A percentile compares a stretch with the other conserved stretches of the same genome.
phyloP scores from a whole-genome alignment of 345 rosid genomes.

The Crucihimalaya himalaica region DNA sequence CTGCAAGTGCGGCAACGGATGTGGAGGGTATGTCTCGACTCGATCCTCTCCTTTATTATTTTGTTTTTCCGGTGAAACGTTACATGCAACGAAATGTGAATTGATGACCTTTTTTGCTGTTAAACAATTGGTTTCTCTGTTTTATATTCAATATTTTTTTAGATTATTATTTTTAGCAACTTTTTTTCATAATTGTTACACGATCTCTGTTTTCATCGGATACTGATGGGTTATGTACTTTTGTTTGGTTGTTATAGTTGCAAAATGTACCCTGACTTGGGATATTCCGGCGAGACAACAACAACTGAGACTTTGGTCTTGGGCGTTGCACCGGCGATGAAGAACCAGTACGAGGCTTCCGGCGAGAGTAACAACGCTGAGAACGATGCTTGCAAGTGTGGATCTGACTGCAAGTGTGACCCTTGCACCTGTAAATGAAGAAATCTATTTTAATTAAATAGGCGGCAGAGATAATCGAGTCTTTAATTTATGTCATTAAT shows the following conservation, averaged over 20 bases:
- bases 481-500: background rate
- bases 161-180: no score
- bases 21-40: constrained; percentile 53
- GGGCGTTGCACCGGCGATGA: constrained; percentile 55
- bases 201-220: background rate
- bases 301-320: constrained; percentile 52
- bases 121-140: no score
- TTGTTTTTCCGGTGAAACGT: background rate
- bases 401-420: constrained; percentile 71
- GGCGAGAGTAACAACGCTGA: constrained; percentile 49
- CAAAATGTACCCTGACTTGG: constrained; percentile 43
- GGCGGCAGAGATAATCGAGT: constrained; percentile 30
- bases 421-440: constrained; percentile 85
- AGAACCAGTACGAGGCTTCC: constrained; percentile 50
- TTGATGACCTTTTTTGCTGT: background rate
- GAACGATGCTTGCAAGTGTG: constrained; percentile 88
- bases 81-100: background rate
- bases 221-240: background rate
- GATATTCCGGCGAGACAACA: constrained; percentile 46
- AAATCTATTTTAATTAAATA: background rate
- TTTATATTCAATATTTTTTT: no score
- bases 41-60: background rate
- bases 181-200: no score
- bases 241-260: constrained; percentile 3
- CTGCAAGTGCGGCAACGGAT: constrained; percentile 66